Percentiles rank a stretch among this genome's conserved stretches.
These are phyloP conservation scores for Aspergillus sp. DNA, from an alignment of 2,329 filamentous ascomycete species.

Conservation along the genomic window DNA sequence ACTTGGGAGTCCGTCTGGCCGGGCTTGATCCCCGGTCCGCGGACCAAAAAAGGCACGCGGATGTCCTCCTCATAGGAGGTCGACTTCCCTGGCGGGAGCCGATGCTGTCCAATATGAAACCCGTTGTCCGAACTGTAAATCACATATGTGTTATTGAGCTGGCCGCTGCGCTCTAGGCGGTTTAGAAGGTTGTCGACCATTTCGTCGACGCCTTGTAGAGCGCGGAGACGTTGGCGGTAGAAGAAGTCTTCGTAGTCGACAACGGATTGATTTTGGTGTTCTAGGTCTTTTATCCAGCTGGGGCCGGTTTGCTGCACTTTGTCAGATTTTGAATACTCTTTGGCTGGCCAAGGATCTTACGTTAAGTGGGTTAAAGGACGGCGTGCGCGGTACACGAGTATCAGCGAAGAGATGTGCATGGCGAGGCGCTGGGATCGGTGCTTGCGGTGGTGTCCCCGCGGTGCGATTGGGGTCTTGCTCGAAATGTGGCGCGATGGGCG, in stretches of 20 bases:
- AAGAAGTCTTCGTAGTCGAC: conserved; percentile 54
- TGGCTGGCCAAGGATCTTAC: neutral
- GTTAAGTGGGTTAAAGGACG: conserved; percentile 13
- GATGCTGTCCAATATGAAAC: conserved; percentile 59
- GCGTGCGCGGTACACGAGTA: conserved; percentile 58
- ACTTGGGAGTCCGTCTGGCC: neutral
- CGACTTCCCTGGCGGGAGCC: conserved; percentile 57
- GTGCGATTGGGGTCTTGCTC: conserved; percentile 33
- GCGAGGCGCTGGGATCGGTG: conserved; percentile 60
- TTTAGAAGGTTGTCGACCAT: conserved; percentile 48
- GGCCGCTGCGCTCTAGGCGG: conserved; percentile 39
- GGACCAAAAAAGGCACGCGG: conserved; percentile 11
- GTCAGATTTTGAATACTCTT: conserved; percentile 48
- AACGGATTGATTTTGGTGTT: conserved; percentile 45
- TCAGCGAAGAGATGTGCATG: conserved; percentile 64
- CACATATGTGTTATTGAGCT: conserved; percentile 56
- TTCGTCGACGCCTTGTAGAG: conserved; percentile 56
- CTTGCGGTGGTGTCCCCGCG: conserved; percentile 44
- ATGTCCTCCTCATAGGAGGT: conserved; percentile 45
- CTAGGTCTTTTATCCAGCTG: conserved; percentile 46
- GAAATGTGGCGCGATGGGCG: conserved; percentile 67
- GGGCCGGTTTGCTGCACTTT: conserved; percentile 33
- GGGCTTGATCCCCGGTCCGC: conserved; percentile 6
- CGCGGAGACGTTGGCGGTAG: conserved; percentile 49
- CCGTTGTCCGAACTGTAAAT: conserved; percentile 62